Conservation (phyloP, 2,329 filamentous ascomycete species). For the Diaporthe australafricana region DNA sequence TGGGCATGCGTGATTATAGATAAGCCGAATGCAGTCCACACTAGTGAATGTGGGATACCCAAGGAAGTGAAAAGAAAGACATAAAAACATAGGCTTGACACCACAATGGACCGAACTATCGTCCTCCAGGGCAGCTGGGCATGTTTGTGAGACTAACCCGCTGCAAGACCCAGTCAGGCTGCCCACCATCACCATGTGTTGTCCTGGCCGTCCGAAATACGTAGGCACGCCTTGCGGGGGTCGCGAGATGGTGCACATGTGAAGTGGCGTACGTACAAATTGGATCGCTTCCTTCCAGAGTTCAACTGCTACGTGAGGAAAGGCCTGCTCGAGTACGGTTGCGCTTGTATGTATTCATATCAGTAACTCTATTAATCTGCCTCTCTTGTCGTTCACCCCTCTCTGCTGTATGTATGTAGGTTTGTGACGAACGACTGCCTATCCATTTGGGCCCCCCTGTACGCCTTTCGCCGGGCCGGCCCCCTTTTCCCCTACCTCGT, state of each 20-base stretch:
- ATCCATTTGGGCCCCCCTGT: background rate
- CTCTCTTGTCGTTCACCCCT: background rate
- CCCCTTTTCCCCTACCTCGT: background rate
- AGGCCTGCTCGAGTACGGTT: too few species aligned
- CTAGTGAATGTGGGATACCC: background rate
- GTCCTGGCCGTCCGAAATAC: too few species aligned
- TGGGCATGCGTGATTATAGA: background rate
- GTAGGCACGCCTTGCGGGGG: too few species aligned
- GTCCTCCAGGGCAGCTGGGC: background rate
- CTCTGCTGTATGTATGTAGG: background rate
- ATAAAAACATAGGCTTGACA: background rate
- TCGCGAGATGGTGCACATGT: background rate
- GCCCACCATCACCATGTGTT: background rate
- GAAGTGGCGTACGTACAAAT: background rate
- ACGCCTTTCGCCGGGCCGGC: background rate
- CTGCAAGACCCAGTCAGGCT: background rate
- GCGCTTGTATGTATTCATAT: background rate
- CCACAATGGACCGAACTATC: too few species aligned
- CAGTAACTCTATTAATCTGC: conserved; percentile 2
- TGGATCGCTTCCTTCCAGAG: background rate
- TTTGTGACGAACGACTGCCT: background rate
- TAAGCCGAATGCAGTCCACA: background rate
- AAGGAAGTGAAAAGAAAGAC: background rate
- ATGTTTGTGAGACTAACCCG: background rate
- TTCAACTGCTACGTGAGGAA: too few species aligned